A percentile compares a stretch with the other conserved stretches of the same genome.
phyloP scores from a whole-genome alignment of 2,329 filamentous ascomycete species.

The Aureobasidium sp. region DNA sequence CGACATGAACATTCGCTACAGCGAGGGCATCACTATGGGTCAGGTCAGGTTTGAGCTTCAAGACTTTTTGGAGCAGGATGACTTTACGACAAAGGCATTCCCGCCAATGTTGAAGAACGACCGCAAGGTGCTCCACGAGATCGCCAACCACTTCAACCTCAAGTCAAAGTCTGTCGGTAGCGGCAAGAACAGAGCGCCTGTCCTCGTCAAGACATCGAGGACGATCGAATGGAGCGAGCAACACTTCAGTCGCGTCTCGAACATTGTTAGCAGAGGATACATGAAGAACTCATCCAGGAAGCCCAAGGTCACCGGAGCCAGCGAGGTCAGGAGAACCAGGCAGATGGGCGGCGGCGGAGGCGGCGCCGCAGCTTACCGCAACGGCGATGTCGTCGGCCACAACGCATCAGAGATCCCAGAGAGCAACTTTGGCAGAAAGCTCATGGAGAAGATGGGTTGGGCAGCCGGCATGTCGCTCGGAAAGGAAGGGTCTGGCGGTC shows the following conservation, averaged over 20 bases:
- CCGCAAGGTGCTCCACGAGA: constrained; percentile 71
- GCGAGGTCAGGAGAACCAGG: constrained; percentile 14
- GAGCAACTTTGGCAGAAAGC: constrained; percentile 74
- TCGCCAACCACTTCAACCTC: constrained; percentile 67
- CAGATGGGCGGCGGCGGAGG: constrained; percentile 31
- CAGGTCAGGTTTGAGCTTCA: constrained; percentile 68
- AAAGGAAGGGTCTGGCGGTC: constrained; percentile 75
- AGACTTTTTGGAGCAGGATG: constrained; percentile 58
- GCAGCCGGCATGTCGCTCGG: constrained; percentile 78
- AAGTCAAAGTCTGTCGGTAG: constrained; percentile 78
- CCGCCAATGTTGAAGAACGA: constrained; percentile 77
- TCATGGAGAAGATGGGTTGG: constrained; percentile 99
- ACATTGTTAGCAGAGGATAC: constrained; percentile 46
- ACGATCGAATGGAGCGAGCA: constrained; percentile 56
- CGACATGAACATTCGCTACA: constrained; percentile 62
- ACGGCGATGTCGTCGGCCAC: constrained; percentile 84
- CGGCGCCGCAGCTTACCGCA: constrained; percentile 53
- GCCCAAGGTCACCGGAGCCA: constrained; percentile 14
- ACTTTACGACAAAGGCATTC: constrained; percentile 60
- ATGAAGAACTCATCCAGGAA: constrained; percentile 42
- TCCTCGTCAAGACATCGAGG: constrained; percentile 65
- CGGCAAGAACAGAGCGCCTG: constrained; percentile 65
- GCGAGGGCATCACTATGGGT: constrained; percentile 61
- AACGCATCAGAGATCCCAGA: constrained; percentile 75
- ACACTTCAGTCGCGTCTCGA: constrained; percentile 40